Percentiles rank a stretch among this genome's conserved stretches.
Conservation (phyloP, 257 asterid genomes). For the Rauvolfia tetraphylla region DNA sequence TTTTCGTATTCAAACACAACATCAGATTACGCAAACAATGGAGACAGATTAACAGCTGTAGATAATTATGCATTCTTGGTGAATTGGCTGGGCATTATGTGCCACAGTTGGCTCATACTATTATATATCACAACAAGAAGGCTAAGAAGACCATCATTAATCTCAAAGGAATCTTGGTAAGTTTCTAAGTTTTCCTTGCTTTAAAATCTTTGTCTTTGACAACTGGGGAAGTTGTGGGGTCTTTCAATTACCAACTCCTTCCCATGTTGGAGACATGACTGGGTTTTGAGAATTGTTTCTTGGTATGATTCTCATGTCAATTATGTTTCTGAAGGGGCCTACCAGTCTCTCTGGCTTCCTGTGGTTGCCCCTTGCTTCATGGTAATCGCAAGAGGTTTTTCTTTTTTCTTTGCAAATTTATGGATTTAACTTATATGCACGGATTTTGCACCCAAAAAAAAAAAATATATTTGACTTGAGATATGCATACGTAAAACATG, state of each 20-base stretch:
- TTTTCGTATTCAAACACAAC: conserved; percentile 76
- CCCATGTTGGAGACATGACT: neutral
- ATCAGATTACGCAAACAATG: conserved; percentile 31
- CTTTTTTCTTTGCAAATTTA: neutral
- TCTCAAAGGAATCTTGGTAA: conserved; percentile 74
- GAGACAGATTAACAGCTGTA: conserved; percentile 50
- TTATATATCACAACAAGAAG: conserved; percentile 43
- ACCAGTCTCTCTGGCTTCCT: neutral
- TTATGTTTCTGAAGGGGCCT: too few relatives aligned
- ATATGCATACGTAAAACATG: too few relatives aligned
- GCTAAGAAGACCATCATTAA: conserved; percentile 48
- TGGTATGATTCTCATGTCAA: too few relatives aligned
- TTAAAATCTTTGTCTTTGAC: neutral
- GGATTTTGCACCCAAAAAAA: too few relatives aligned
- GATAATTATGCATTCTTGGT: conserved; percentile 56
- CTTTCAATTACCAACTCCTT: neutral
- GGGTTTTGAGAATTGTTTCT: neutral
- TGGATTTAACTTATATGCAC: too few relatives aligned
- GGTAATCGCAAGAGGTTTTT: neutral
- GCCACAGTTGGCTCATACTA: conserved; percentile 68
- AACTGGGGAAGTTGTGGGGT: neutral
- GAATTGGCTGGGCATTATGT: conserved; percentile 82
- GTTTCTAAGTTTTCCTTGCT: neutral
- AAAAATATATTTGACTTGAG: too few relatives aligned
- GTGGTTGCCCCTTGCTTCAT: neutral